Conservation (phyloP, 192 early-diverging fungal genomes). For the Spizellomyces sp. region DNA sequence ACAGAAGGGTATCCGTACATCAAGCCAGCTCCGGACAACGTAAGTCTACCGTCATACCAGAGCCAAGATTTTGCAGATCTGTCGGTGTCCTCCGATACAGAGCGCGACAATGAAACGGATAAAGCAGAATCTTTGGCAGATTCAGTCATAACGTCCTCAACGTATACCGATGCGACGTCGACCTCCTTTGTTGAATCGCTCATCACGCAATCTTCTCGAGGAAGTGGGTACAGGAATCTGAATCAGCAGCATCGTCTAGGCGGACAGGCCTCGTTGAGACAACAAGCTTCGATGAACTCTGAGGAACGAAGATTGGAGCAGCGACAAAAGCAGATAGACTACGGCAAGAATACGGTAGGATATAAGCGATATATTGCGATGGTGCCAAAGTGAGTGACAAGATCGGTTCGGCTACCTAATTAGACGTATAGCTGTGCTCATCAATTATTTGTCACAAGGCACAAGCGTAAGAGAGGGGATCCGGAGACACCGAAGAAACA, state of each 20-base stretch:
- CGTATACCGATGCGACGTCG: conserved; percentile 13
- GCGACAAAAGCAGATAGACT: conserved; percentile 62
- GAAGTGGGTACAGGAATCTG: conserved; percentile 16
- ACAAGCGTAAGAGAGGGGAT: conserved; percentile 36
- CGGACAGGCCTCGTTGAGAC: neutral
- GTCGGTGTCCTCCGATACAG: neutral
- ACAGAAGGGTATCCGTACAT: neutral
- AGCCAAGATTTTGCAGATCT: conserved; percentile 1
- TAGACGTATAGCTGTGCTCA: neutral
- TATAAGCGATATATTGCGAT: conserved; percentile 43
- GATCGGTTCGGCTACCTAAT: neutral
- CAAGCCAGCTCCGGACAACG: neutral
- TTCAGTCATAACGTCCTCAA: conserved; percentile 3
- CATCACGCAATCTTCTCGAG: conserved; percentile 39
- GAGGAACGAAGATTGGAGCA: conserved; percentile 51
- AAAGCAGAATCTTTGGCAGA: conserved; percentile 19
- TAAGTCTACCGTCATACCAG: conserved; percentile 1
- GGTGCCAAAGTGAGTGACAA: conserved; percentile 37
- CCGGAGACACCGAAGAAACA: conserved; percentile 56
- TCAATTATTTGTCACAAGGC: conserved; percentile 7
- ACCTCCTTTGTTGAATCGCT: conserved; percentile 41
- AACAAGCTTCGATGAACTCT: conserved; percentile 3
- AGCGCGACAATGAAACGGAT: neutral
- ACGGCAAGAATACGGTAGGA: conserved; percentile 57
- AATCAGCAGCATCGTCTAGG: conserved; percentile 1